Evolutionary conservation across 441 rosid species (phyloP), one percentile per base, ranked within the genome.

Genomic region (Populus tomentosa): DNA sequence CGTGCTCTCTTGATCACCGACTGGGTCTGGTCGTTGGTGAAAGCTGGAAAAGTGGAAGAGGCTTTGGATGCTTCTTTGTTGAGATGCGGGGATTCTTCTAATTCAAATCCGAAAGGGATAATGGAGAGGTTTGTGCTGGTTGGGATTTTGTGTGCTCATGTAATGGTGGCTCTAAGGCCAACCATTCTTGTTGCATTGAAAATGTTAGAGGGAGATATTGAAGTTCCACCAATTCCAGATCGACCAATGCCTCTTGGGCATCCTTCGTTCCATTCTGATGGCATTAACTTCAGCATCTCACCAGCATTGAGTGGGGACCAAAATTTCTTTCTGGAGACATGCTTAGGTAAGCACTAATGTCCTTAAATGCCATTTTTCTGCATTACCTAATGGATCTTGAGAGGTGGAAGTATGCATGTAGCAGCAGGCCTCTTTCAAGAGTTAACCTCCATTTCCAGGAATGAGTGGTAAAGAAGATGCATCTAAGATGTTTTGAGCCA

Each of bases 1-100:
- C 89, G 71, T 64, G 90, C 92, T 50, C 83, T 89, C 70, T 40
- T 94, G 85, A 89, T 94, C 75, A 94, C 97, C 0, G 95, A 94
- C 76, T 94, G 97, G 98, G 97, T 86, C 63, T 94, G 98, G 98
- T 90, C 97, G 1, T 73, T 92, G 81, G 84, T 92, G 74, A 94
- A 92, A 79, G 86, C 91, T 1, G 92, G 95, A 76, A 90, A 87
- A 80, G 32, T 82, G 8, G 91, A 87, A 75, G 80, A 82, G 75
- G 94, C 92, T 36, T 78, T 94, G 73, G 95, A 91, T 40, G 56
- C 76, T 36, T 87, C 73, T 53, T 84, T 92, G 85, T 64, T 84
- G 74, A 77, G 73, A 56, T 86, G 78, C 21, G 87, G 79, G 23
- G 89, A 87, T 20, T 78, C 80, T 30, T 79, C 81, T 40, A 87